Base-by-base conservation (phyloP, 345 rosid species). In the Cardamine occulta region DNA sequence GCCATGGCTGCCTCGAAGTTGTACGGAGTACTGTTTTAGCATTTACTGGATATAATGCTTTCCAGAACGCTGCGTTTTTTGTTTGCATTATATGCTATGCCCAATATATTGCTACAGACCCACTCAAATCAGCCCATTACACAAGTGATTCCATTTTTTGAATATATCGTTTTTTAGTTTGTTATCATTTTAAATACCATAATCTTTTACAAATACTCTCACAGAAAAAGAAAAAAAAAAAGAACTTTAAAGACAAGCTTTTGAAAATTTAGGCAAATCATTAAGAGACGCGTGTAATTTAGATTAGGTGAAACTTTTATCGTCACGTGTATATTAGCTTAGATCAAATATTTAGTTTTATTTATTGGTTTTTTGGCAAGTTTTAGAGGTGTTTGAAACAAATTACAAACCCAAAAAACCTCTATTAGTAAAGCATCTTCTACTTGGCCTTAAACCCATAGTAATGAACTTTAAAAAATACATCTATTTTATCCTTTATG, bases 1-100 rank as follows among this genome's bases (percentile, higher is more conserved):
- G 90, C 88, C 88, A 89, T 87, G 71, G 73, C 74, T 53, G 68
- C 35, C 39, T 63, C 67, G 29, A 3, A 18, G 12, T 24, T 19
- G 64, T 35, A 34, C 37, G 14, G 59, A 14, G 63, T 18, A 9
- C 42, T 32, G 4, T 17, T n/a, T 47, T 31, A 5, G 19, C 17
- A 1, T 21, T 21, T 17, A 68, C 23, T 10, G 79, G 75, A 69
- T 68, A 79, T 44, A 37, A 29, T 45, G 55, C 69, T 70, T 56
- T 2, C 10, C 13, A 1, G 70, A 5, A 79, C 79, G 76, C 52
- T 49, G 73, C 79, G 76, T 70, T 79, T 79, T 39, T 0, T 8
- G 4, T 53, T 45, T 5, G 0, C n/a, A 1, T 42, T 54, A 8
- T 74, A 12, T 26, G 8, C 26, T 74, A 12, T 26, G 8, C 26